Evolutionary conservation across 176 grass and related monocot genomes (phyloP).

Genomic region (Rhynchospora tenuis): DNA sequence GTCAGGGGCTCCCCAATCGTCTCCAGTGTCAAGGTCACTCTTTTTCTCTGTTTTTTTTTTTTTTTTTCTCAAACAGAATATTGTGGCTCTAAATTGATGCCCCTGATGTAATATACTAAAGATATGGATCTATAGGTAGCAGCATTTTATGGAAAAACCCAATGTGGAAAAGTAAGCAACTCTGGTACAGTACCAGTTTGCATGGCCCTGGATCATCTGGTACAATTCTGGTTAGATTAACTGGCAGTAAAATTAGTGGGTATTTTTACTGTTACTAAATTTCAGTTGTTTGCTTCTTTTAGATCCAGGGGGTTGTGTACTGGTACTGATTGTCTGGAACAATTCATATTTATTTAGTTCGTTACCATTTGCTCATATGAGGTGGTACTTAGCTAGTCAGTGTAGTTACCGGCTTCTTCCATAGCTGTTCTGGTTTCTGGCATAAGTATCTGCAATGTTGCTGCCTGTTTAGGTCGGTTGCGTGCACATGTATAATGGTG

Average conservation of each 20-base stretch:
- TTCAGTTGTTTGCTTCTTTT: background rate
- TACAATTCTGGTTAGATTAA: background rate
- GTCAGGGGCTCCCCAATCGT: slow-evolving; percentile 51
- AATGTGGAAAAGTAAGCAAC: background rate
- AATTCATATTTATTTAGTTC: background rate
- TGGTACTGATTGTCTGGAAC: background rate
- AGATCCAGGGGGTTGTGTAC: background rate
- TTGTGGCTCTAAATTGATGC: background rate
- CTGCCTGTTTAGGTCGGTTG: background rate
- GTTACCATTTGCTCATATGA: background rate
- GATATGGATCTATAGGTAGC: background rate
- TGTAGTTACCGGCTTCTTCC: background rate
- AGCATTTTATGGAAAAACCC: background rate
- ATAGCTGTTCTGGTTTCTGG: background rate
- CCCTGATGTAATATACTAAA: background rate
- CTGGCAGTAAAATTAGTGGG: background rate
- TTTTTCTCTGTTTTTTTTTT: background rate
- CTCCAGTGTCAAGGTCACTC: slow-evolving; percentile 62
- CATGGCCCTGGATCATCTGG: background rate
- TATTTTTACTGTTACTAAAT: background rate
- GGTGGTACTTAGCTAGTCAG: background rate
- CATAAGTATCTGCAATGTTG: background rate
- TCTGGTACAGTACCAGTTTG: background rate
- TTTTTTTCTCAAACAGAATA: background rate
- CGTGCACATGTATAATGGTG: background rate